Evolutionary conservation across 2,329 filamentous ascomycete genomes (phyloP).

Genomic region (Curvularia verruculosa): DNA sequence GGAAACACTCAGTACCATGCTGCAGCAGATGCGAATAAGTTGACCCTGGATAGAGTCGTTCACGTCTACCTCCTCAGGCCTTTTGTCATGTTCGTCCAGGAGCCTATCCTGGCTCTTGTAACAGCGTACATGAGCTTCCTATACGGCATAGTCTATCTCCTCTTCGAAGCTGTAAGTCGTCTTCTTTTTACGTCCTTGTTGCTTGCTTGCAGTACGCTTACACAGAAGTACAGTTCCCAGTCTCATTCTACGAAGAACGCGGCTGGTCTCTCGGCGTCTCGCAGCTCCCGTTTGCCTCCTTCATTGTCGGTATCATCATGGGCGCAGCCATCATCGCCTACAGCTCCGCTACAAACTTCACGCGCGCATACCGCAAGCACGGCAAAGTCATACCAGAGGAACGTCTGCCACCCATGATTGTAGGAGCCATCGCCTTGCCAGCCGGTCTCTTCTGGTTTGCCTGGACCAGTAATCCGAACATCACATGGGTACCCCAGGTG

Average conservation of each 20-base stretch:
- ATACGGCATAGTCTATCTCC: constrained; percentile 68
- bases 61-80: constrained; percentile 72
- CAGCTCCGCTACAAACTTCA: constrained; percentile 44
- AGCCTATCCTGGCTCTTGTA: constrained; percentile 52
- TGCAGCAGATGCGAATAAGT: constrained; percentile 62
- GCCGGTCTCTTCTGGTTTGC: constrained; percentile 66
- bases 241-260: constrained; percentile 69
- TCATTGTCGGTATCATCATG: constrained; percentile 66
- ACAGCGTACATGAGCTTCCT: constrained; percentile 72
- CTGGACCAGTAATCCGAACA: constrained; percentile 59
- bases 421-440: constrained; percentile 64
- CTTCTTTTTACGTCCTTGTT: constrained; percentile 50
- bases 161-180: constrained; percentile 44
- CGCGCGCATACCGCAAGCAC: constrained; percentile 36
- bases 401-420: constrained; percentile 69
- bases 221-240: constrained; percentile 56
- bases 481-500: constrained; percentile 63
- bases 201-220: constrained; percentile 35
- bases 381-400: constrained; percentile 64
- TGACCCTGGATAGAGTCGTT: constrained; percentile 64
- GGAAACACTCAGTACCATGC: constrained; percentile 49
- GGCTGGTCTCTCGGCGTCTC: constrained; percentile 67
- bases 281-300: constrained; percentile 68
- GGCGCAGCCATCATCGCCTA: constrained; percentile 48
- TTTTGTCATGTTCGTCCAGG: constrained; percentile 64